phyloP scores from a whole-genome alignment of 345 rosid genomes.

The Hypericum androsaemum region DNA sequence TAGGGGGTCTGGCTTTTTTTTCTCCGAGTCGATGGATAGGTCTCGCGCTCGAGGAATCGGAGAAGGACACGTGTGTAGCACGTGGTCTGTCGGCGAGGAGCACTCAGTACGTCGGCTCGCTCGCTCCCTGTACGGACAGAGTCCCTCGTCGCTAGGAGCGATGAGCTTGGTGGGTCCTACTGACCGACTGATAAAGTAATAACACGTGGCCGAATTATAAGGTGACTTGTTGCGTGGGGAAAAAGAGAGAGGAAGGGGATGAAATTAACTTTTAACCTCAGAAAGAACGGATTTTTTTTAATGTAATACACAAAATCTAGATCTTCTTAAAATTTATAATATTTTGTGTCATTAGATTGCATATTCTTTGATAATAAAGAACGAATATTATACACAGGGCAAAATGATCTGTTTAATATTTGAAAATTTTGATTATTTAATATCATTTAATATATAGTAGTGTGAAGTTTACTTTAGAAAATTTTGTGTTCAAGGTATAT shows the following conservation, averaged over 20 bases:
- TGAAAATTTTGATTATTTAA: too few relatives aligned
- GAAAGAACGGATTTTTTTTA: not conserved
- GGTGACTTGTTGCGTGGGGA: constrained; percentile 20
- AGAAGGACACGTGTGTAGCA: constrained; percentile 22
- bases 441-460: too few relatives aligned
- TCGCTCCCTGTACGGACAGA: constrained; percentile 1
- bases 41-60: not conserved
- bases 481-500: too few relatives aligned
- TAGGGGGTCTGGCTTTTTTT: not conserved
- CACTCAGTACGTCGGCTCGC: not conserved
- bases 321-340: too few relatives aligned
- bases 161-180: constrained; percentile 3
- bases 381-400: too few relatives aligned
- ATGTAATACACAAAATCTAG: too few relatives aligned
- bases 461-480: too few relatives aligned
- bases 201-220: constrained; percentile 19
- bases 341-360: too few relatives aligned
- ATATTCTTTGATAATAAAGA: too few relatives aligned
- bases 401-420: too few relatives aligned
- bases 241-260: not conserved
- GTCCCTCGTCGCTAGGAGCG: not conserved
- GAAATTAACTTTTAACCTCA: not conserved
- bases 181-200: constrained; percentile 22
- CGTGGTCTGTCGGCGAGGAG: constrained; percentile 21
- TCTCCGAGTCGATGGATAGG: constrained; percentile 12